These are phyloP conservation scores for Isoetes taiwanensis DNA, from an alignment of 75 land plant genomes.

Conservation along the genomic window DNA sequence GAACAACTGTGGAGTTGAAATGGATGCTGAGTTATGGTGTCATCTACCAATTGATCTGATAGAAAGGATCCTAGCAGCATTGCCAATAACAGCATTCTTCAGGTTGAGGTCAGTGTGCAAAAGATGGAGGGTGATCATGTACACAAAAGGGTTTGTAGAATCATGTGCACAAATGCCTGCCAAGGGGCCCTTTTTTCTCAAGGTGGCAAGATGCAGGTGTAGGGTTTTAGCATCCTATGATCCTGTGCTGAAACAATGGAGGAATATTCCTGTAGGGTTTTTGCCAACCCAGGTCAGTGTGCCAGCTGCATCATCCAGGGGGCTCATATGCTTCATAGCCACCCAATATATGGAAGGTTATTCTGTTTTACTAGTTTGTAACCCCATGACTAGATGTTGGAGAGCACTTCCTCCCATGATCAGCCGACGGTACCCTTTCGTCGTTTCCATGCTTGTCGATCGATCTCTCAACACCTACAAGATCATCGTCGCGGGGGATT, in stretches of 20 bases:
- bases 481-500: constrained; percentile 28
- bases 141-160: constrained; percentile 36
- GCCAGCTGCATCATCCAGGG: constrained; percentile 66
- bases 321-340: constrained; percentile 45
- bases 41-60: constrained; percentile 58
- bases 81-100: constrained; percentile 56
- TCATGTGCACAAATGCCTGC: constrained; percentile 39
- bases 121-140: constrained; percentile 44
- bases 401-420: constrained; percentile 32
- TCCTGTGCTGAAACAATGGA: constrained; percentile 35
- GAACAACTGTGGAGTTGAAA: neutral
- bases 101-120: constrained; percentile 60
- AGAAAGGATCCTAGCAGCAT: constrained; percentile 55
- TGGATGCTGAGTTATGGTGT: constrained; percentile 57
- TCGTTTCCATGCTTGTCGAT: constrained; percentile 62
- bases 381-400: constrained; percentile 40
- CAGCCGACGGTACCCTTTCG: constrained; percentile 5
- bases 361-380: constrained; percentile 28
- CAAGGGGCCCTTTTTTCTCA: constrained; percentile 43
- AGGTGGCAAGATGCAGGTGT: constrained; percentile 30
- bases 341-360: constrained; percentile 16
- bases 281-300: constrained; percentile 13
- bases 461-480: constrained; percentile 39
- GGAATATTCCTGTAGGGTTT: constrained; percentile 26
- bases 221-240: constrained; percentile 36